Conservation (phyloP, 148 eudicot genomes). For the Chenopodium formosanum region DNA sequence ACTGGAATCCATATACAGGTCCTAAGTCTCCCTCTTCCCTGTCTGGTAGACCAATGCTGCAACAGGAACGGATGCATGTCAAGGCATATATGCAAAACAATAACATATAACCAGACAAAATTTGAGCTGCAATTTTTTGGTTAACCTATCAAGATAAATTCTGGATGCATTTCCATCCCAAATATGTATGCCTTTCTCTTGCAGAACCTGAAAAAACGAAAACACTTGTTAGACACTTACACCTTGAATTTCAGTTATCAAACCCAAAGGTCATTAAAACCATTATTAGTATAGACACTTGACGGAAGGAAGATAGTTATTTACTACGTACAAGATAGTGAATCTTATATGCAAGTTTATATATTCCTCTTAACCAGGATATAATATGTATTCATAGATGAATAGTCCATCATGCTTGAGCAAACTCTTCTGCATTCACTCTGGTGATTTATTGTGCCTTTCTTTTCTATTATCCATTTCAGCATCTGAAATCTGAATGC, state of each 20-base stretch:
- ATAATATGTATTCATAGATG: not conserved
- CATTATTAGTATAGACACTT: not conserved
- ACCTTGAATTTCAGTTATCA: not conserved
- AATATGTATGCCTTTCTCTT: constrained; percentile 82
- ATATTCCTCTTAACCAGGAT: not conserved
- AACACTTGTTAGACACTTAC: not conserved
- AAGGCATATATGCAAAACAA: not conserved
- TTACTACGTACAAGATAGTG: not conserved
- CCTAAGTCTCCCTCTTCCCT: constrained; percentile 98
- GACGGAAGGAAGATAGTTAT: not conserved
- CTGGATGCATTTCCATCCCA: constrained; percentile 97
- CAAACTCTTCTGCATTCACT: not conserved
- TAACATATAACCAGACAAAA: not conserved
- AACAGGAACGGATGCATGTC: constrained; percentile 13
- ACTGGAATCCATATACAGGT: constrained; percentile 95
- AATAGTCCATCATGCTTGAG: not conserved
- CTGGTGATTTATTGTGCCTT: not conserved
- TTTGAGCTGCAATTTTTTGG: not conserved
- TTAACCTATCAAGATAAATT: constrained; percentile 70
- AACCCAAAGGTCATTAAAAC: not conserved
- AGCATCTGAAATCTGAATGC: not conserved
- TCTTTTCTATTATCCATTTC: not conserved
- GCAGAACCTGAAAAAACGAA: constrained; percentile 47
- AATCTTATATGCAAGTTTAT: not conserved
- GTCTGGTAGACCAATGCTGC: constrained; percentile 76